These are phyloP conservation scores for Phytophthora tentaculata DNA, from an alignment of 352 stramenopile species.

Conservation along the genomic window DNA sequence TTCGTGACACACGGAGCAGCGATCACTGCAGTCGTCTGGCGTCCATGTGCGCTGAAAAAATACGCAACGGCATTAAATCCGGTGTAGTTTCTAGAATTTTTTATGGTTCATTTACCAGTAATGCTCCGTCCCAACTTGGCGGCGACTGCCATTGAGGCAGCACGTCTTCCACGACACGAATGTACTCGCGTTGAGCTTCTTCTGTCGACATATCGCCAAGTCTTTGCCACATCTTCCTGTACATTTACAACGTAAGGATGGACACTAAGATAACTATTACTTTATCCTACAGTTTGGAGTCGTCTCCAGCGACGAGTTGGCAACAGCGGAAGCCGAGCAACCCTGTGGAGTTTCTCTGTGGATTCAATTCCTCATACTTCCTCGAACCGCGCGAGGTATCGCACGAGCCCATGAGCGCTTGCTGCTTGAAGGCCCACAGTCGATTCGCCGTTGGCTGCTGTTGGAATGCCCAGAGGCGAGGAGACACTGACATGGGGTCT, in stretches of 20 bases:
- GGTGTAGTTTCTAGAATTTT: not conserved
- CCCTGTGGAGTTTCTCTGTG: conserved; percentile 13
- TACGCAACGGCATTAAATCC: not conserved
- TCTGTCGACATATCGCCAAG: conserved; percentile 55
- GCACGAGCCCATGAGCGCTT: conserved; percentile 65
- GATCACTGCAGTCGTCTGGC: conserved; percentile 61
- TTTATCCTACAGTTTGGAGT: conserved; percentile 55
- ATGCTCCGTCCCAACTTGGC: conserved; percentile 53
- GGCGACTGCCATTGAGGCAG: conserved; percentile 61
- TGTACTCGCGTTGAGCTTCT: conserved; percentile 59
- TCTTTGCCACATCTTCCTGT: conserved; percentile 67
- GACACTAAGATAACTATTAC: not conserved
- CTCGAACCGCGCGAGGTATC: conserved; percentile 58
- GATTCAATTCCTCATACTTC: conserved; percentile 43
- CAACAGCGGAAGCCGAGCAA: conserved; percentile 42
- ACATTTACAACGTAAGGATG: not conserved
- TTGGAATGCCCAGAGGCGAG: conserved; percentile 55
- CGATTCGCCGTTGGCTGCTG: conserved; percentile 42
- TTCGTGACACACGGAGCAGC: conserved; percentile 63
- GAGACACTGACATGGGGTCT: conserved; percentile 54
- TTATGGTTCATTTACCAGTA: conserved; percentile 46
- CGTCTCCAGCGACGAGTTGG: conserved; percentile 47
- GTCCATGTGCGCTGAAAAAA: conserved; percentile 65
- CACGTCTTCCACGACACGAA: conserved; percentile 60
- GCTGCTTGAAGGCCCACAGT: conserved; percentile 65